Base-by-base conservation (phyloP, 2,329 filamentous ascomycete genomes). In the Diaporthe humulicola region DNA sequence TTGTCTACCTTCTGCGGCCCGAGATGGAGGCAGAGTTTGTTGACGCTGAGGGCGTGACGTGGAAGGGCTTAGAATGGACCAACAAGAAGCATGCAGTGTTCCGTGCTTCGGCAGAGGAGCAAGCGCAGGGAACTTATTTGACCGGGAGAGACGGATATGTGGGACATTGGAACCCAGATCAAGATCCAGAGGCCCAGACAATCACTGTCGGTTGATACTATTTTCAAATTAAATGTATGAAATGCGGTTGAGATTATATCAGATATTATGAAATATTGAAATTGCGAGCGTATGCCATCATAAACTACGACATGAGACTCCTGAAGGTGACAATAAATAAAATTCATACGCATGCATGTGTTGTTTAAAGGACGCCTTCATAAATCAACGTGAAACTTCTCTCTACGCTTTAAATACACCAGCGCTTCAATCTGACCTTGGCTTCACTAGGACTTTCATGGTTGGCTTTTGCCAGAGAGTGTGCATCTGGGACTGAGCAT, bases 401-500 rank as follows among this genome's bases (percentile, higher is more conserved):
- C 8, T 14, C 9, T 10, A 2, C 0, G 2, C 17, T 22, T 0
- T 1, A 40, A 1, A 22, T 5, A 17, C 19, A 2, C 17, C 19
- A 12, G 6, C 6, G 7, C 14, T 33, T 67, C 28, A 67, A 14
- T 52, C 25, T 6, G 45, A 38, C 22, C 57, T 66, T 28, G 40
- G 54, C 36, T 48, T 33, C 12, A 66, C 61, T 4, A 38, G 15
- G 10, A 73, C 30, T 6, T 56, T 57, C 28, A 73, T 52, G 5
- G 10, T 30, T 22, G 71, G 71, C 12, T 73, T 73, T 12, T 69
- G 60, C 71, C 71, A 73, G 9, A 73, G 52, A 5, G 71, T 73
- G 25, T 73, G 64, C 71, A 73, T 73, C 40, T 67, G 40, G 4
- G 71, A 73, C 17, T 70, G 52, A 3, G 50, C 36, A 73, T 73